Percentiles rank a stretch among this genome's conserved stretches.
Evolutionary conservation across 2,329 filamentous ascomycete genomes (phyloP).

Genomic region (Capronia coronata): DNA sequence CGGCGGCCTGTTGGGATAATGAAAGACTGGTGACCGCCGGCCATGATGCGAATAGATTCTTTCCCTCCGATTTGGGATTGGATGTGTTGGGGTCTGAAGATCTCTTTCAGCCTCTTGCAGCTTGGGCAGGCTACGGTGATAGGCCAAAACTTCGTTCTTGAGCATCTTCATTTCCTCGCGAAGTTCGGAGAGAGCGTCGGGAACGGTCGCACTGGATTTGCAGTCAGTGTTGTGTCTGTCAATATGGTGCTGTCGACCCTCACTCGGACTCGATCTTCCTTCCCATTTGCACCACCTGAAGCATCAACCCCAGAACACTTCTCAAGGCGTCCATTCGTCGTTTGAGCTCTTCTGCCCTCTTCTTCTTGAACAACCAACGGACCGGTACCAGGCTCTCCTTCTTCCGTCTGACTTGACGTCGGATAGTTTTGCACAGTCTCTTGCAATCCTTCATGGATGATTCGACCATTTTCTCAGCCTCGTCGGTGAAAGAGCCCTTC

Average conservation of each 20-base stretch:
- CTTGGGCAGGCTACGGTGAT: neutral
- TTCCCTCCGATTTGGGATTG: neutral
- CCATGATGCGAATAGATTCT: neutral
- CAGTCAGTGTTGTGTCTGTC: neutral
- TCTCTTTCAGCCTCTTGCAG: neutral
- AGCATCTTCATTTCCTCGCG: neutral
- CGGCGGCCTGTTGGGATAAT: neutral
- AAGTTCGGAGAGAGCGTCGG: neutral
- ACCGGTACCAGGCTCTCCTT: neutral
- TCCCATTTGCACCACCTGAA: neutral
- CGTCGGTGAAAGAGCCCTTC: neutral
- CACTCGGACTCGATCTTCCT: neutral
- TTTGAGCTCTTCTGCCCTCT: neutral
- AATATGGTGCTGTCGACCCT: neutral
- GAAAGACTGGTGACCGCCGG: neutral
- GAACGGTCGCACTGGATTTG: neutral
- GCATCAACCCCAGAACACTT: neutral
- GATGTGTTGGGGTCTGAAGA: neutral
- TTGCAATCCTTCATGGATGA: neutral
- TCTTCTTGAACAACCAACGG: neutral
- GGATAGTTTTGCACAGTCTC: neutral
- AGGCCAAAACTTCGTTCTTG: neutral
- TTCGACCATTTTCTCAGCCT: neutral
- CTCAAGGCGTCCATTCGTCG: neutral
- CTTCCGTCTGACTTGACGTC: neutral